Evolutionary conservation across 139 green algal species (phyloP).

Genomic region (Diplosphaera chodatii): DNA sequence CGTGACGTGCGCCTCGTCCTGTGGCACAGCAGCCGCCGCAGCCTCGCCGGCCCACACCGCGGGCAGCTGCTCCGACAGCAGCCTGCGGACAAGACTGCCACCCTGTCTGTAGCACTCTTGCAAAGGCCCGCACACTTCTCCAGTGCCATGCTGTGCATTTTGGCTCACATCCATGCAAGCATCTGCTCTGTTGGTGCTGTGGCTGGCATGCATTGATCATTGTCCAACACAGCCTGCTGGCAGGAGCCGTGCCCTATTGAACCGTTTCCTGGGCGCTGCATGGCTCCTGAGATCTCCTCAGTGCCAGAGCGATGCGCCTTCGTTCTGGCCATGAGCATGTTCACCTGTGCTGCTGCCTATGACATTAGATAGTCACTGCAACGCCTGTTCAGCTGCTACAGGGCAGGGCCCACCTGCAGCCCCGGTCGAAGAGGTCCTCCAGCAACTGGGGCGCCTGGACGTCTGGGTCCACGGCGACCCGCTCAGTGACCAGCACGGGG

Average conservation of each 20-base stretch:
- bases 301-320: too few species aligned
- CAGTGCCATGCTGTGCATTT: too few species aligned
- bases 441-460: slow-evolving; percentile 77
- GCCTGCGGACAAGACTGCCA: neutral
- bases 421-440: slow-evolving; percentile 58
- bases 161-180: too few species aligned
- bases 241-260: too few species aligned
- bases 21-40: slow-evolving; percentile 22
- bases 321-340: too few species aligned
- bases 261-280: too few species aligned
- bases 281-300: too few species aligned
- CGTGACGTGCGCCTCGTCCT: slow-evolving; percentile 58
- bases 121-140: neutral
- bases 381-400: neutral
- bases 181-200: too few species aligned
- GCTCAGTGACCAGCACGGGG: slow-evolving; percentile 73
- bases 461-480: slow-evolving; percentile 41
- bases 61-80: slow-evolving; percentile 62
- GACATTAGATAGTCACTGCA: too few species aligned
- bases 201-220: too few species aligned
- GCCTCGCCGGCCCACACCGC: slow-evolving; percentile 57
- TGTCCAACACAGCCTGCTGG: too few species aligned
- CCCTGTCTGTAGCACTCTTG: neutral
- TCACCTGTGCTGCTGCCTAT: too few species aligned
- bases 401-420: slow-evolving; percentile 25